A percentile compares a stretch with the other conserved stretches of the same genome.
Evolutionary conservation across 768 basidiomycete genomes (phyloP).

Genomic region (Imleria badia): DNA sequence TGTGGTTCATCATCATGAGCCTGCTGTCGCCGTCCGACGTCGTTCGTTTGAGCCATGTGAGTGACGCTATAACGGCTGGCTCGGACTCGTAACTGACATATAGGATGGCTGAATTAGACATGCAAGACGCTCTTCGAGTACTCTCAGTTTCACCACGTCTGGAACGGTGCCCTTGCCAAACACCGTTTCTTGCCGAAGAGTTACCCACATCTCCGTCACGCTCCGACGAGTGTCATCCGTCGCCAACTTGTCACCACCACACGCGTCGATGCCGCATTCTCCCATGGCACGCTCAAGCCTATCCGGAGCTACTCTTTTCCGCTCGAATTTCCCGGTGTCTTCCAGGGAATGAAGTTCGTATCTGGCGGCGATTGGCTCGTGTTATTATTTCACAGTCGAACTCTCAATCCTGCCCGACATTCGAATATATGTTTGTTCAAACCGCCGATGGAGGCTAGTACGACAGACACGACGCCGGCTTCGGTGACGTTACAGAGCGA

Average conservation of each 20-base stretch:
- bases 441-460: constrained; percentile 11
- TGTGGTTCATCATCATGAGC: constrained; percentile 32
- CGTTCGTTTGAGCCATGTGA: constrained; percentile 26
- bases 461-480: neutral
- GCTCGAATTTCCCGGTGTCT: constrained; percentile 30
- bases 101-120: constrained; percentile 13
- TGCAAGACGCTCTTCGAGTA: constrained; percentile 26
- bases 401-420: constrained; percentile 28
- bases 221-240: constrained; percentile 21
- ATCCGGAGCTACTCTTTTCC: constrained; percentile 27
- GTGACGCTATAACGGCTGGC: neutral
- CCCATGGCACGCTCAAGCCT: constrained; percentile 11
- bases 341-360: constrained; percentile 32
- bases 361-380: constrained; percentile 32
- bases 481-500: constrained; percentile 32
- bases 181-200: constrained; percentile 25
- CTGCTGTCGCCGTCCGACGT: constrained; percentile 27
- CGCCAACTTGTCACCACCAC: constrained; percentile 24
- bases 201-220: constrained; percentile 26
- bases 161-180: constrained; percentile 21
- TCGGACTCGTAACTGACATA: neutral
- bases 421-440: constrained; percentile 31
- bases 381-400: constrained; percentile 32
- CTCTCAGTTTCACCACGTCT: constrained; percentile 26
- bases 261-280: constrained; percentile 24